phyloP scores from a whole-genome alignment of 306 rosid genomes.

The Fragaria iinumae region DNA sequence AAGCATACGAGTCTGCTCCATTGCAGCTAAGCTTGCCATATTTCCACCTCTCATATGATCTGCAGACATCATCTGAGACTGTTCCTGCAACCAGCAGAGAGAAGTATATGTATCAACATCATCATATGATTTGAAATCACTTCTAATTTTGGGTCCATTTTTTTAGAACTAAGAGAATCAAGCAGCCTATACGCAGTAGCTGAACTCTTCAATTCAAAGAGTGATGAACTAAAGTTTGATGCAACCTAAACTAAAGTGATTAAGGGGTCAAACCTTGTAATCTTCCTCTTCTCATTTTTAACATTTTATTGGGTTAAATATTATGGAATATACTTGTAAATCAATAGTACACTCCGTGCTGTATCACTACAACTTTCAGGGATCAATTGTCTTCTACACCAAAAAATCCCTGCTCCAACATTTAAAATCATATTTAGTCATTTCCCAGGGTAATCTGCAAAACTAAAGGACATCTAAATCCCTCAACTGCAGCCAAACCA shows the following conservation, averaged over 20 bases:
- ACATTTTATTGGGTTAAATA: not conserved
- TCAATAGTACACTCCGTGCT: not conserved
- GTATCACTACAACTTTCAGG: not conserved
- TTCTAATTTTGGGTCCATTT: not conserved
- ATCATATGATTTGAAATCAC: not conserved
- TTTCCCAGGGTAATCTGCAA: not conserved
- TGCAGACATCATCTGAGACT: slow-evolving; percentile 74
- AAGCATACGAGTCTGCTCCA: slow-evolving; percentile 96
- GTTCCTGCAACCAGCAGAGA: slow-evolving; percentile 27
- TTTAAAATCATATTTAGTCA: not conserved
- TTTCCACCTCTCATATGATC: slow-evolving; percentile 68
- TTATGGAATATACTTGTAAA: not conserved
- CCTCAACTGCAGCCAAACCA: not conserved
- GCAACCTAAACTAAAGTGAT: not conserved
- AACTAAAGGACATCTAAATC: not conserved
- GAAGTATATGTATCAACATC: not conserved
- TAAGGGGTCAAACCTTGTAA: not conserved
- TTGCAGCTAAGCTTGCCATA: slow-evolving; percentile 68
- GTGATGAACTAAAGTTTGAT: not conserved
- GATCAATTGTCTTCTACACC: not conserved
- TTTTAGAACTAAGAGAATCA: not conserved
- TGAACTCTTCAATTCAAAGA: not conserved
- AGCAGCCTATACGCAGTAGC: not conserved
- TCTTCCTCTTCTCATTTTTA: not conserved
- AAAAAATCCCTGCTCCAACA: not conserved